phyloP scores from a whole-genome alignment of 805 yeast genomes.

The Brettanomyces nanus region DNA sequence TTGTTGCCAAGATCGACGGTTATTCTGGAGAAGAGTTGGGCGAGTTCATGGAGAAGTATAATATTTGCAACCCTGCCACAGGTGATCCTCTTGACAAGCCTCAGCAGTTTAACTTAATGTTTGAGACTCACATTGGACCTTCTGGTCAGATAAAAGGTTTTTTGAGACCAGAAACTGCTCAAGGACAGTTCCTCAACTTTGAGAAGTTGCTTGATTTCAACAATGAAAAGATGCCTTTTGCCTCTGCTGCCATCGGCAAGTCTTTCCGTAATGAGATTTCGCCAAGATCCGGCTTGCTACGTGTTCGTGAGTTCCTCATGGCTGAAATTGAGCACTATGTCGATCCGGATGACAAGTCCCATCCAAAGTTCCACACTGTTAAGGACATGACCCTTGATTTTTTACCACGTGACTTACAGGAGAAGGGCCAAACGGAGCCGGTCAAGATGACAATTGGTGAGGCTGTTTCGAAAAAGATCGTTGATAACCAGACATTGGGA shows the following conservation, averaged over 20 bases:
- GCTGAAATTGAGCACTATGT: conserved; percentile 99
- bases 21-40: conserved; percentile 90
- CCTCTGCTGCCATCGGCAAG: conserved; percentile 98
- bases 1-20: conserved; percentile 93
- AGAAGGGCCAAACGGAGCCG: conserved; percentile 70
- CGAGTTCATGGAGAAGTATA: conserved; percentile 70
- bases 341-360: conserved; percentile 84
- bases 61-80: conserved; percentile 88
- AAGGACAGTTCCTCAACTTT: conserved; percentile 97
- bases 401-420: conserved; percentile 82
- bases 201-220: conserved; percentile 88
- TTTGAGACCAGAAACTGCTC: conserved; percentile 98
- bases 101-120: conserved; percentile 94
- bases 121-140: conserved; percentile 98
- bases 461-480: conserved; percentile 81
- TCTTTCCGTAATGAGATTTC: conserved; percentile 98
- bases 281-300: conserved; percentile 93
- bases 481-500: conserved; percentile 95
- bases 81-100: conserved; percentile 84
- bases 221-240: conserved; percentile 96
- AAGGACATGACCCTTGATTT: conserved; percentile 65
- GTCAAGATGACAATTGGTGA: conserved; percentile 70
- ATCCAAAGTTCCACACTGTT: conserved; percentile 71
- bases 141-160: conserved; percentile 94
- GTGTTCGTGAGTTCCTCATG: conserved; percentile 98